These are phyloP conservation scores for Coelastrella sp. DNA, from an alignment of 139 green algal genomes.

Conservation along the genomic window DNA sequence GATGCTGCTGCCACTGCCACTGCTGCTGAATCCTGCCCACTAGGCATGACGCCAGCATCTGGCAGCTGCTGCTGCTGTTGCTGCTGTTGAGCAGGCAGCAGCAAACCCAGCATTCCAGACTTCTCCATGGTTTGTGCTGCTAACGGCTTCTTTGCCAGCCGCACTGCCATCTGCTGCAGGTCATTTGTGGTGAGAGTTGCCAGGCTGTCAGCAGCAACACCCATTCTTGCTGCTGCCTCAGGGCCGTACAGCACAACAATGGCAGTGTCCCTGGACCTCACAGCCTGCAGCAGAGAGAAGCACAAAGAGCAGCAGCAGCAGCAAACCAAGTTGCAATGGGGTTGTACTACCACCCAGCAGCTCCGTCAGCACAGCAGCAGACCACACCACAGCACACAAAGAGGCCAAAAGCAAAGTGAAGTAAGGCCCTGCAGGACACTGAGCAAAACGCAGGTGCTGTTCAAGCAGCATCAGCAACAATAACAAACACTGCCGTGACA, in stretches of 20 bases:
- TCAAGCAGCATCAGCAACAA: no score
- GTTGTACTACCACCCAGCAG: no score
- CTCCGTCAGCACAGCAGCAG: no score
- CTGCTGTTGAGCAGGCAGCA: not conserved
- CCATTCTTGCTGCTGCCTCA: not conserved
- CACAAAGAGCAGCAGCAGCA: no score
- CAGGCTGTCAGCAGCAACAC: not conserved
- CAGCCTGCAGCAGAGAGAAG: not conserved
- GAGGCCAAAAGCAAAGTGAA: no score
- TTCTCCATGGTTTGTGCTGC: not conserved
- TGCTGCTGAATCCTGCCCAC: not conserved
- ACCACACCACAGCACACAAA: no score
- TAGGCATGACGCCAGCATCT: not conserved
- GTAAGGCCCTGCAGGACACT: no score
- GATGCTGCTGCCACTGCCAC: not conserved
- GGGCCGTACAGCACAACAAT: not conserved
- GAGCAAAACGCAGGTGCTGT: no score
- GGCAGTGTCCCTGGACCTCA: not conserved
- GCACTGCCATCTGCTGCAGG: slow-evolving; percentile 6
- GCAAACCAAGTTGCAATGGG: no score
- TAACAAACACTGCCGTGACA: no score
- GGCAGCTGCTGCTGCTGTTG: not conserved
- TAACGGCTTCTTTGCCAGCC: not conserved
- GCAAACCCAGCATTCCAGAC: not conserved
- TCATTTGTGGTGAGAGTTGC: not conserved